These are phyloP conservation scores for Metschnikowia matae DNA, from an alignment of 805 yeast species.

Conservation along the genomic window DNA sequence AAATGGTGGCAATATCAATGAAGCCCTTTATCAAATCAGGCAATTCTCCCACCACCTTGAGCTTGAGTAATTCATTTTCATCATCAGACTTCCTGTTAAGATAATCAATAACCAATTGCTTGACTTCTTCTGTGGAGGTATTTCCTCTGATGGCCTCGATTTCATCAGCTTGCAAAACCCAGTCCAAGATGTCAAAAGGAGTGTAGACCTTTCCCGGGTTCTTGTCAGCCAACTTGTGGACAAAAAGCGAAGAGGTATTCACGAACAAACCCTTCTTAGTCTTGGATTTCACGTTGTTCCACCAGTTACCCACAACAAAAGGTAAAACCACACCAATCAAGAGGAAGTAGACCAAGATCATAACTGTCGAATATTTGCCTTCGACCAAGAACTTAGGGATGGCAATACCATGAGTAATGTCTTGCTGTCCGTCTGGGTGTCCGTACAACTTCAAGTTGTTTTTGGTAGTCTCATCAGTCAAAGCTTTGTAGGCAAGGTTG, in stretches of 20 bases:
- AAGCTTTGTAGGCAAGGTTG: conserved; percentile 88
- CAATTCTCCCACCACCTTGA: conserved; percentile 56
- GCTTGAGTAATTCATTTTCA: conserved; percentile 36
- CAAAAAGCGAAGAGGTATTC: conserved; percentile 75
- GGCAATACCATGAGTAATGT: conserved; percentile 88
- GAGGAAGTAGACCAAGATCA: conserved; percentile 59
- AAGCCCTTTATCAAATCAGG: conserved; percentile 67
- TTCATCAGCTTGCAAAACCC: conserved; percentile 68
- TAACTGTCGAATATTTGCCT: conserved; percentile 64
- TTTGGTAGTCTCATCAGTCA: conserved; percentile 83
- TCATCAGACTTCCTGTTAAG: conserved; percentile 45
- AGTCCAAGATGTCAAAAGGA: conserved; percentile 51
- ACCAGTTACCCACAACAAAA: conserved; percentile 78
- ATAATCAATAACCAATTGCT: conserved; percentile 51
- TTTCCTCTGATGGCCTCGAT: conserved; percentile 42
- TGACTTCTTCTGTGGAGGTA: conserved; percentile 45
- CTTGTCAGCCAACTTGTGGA: conserved; percentile 67
- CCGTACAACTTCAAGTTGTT: conserved; percentile 85
- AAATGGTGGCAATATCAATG: conserved; percentile 75
- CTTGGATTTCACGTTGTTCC: conserved; percentile 75
- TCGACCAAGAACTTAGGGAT: conserved; percentile 88
- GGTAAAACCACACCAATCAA: conserved; percentile 81
- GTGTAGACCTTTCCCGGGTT: conserved; percentile 66
- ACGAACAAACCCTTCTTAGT: conserved; percentile 82
- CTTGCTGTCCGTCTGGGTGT: conserved; percentile 97